These are phyloP conservation scores for Selaginella moellendorffii DNA, from an alignment of 75 land plant genomes.

Conservation along the genomic window DNA sequence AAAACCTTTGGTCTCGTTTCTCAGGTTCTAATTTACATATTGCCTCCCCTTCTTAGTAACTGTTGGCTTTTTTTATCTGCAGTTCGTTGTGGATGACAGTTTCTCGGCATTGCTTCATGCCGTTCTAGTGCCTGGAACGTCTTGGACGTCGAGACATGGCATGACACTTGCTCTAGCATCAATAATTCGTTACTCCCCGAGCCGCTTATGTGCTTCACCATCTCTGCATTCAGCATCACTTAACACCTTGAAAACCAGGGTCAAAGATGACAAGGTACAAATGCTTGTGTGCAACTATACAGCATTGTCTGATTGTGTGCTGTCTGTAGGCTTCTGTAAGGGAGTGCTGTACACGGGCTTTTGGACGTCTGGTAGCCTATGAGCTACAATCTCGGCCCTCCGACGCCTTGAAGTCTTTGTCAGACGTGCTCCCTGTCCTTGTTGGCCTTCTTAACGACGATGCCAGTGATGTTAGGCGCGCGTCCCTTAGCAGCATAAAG, in stretches of 20 bases:
- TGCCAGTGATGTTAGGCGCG: constrained; percentile 87
- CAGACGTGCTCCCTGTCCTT: constrained; percentile 38
- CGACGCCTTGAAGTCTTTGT: constrained; percentile 13
- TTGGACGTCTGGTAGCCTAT: constrained; percentile 57
- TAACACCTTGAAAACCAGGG: constrained; percentile 31
- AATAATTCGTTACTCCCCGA: constrained; percentile 40
- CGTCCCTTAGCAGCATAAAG: constrained; percentile 65
- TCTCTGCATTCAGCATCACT: constrained; percentile 24
- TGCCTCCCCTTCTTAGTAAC: background rate
- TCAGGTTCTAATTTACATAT: constrained; percentile 38
- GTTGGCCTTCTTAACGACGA: constrained; percentile 63
- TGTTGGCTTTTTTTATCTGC: constrained; percentile 9
- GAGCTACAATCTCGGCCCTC: constrained; percentile 25
- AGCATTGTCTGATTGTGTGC: constrained; percentile 3
- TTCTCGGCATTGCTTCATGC: constrained; percentile 35
- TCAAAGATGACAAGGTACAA: constrained; percentile 92
- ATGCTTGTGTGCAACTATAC: no score
- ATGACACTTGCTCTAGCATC: constrained; percentile 49
- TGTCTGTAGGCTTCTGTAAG: constrained; percentile 70
- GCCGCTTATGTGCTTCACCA: constrained; percentile 29
- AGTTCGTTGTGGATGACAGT: constrained; percentile 59
- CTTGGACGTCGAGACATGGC: constrained; percentile 84
- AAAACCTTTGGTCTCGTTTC: constrained; percentile 63
- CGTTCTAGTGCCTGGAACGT: constrained; percentile 25
- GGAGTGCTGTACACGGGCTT: constrained; percentile 61